These are phyloP conservation scores for Kwoniella botswanensis DNA, from an alignment of 768 basidiomycete genomes.

Conservation along the genomic window DNA sequence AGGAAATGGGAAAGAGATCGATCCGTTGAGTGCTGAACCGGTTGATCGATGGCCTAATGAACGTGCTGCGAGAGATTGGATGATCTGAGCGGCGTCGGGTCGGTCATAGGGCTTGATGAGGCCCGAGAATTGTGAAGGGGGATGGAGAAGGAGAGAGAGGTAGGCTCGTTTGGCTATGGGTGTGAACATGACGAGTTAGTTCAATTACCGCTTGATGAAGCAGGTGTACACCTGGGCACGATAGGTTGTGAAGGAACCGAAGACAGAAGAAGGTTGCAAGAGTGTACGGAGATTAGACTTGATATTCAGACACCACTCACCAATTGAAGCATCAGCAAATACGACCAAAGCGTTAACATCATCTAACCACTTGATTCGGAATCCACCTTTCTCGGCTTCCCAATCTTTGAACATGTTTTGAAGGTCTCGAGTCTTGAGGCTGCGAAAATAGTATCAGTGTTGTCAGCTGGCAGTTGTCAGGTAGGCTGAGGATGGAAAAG, in stretches of 20 bases:
- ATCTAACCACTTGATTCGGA: slow-evolving; percentile 99
- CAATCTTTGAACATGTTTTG: slow-evolving; percentile 88
- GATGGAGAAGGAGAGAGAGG: slow-evolving; percentile 83
- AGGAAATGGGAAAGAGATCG: slow-evolving; percentile 23
- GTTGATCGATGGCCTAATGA: slow-evolving; percentile 51
- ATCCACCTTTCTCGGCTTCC: slow-evolving; percentile 83
- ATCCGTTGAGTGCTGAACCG: slow-evolving; percentile 29
- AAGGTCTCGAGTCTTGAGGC: slow-evolving; percentile 94
- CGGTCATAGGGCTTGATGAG: slow-evolving; percentile 89
- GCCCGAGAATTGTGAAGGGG: slow-evolving; percentile 61
- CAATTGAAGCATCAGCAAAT: slow-evolving; percentile 84
- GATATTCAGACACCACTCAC: slow-evolving; percentile 64
- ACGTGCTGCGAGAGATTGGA: slow-evolving; percentile 58
- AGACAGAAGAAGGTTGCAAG: too few species aligned
- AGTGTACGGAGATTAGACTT: too few species aligned
- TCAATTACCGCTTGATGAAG: background rate
- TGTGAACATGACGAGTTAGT: background rate
- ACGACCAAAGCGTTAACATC: slow-evolving; percentile 95
- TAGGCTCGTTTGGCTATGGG: slow-evolving; percentile 90
- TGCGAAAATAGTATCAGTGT: slow-evolving; percentile 1
- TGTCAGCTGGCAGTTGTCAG: too few species aligned
- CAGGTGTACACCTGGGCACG: background rate
- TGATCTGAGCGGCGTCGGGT: slow-evolving; percentile 76
- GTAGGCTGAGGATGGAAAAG: too few species aligned
- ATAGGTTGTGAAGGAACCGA: too few species aligned